Percentiles rank a stretch among this genome's conserved stretches.
Conservation (phyloP, 2,329 filamentous ascomycete genomes). For the Septoria linicola region DNA sequence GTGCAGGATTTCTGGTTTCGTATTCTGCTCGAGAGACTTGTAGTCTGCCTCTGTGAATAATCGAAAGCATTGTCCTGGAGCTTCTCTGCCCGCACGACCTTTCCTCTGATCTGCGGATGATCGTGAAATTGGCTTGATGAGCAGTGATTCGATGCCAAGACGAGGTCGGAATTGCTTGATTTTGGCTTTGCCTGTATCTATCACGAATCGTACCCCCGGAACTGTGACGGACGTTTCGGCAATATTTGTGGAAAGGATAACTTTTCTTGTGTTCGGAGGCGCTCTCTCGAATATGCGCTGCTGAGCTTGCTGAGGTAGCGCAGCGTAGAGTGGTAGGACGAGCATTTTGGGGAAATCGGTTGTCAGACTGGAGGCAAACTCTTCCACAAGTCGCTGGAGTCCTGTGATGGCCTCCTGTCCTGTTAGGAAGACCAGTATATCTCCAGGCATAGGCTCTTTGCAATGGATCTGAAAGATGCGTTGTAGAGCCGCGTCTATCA, state of each 20-base stretch:
- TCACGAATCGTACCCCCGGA: constrained; percentile 83
- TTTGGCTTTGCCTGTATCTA: constrained; percentile 93
- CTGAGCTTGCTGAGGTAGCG: constrained; percentile 81
- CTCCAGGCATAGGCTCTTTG: constrained; percentile 81
- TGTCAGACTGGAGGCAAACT: constrained; percentile 70
- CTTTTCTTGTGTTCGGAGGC: constrained; percentile 73
- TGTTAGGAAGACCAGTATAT: constrained; percentile 87
- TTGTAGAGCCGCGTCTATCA: constrained; percentile 77
- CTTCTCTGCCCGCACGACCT: constrained; percentile 90
- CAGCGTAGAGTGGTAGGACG: constrained; percentile 82
- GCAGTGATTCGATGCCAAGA: constrained; percentile 83
- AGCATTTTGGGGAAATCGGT: constrained; percentile 48
- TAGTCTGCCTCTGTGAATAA: constrained; percentile 83
- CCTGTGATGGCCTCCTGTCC: constrained; percentile 91
- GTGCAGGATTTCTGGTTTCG: constrained; percentile 83
- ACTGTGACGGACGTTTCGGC: constrained; percentile 98
- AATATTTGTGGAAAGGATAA: constrained; percentile 93
- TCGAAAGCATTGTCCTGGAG: constrained; percentile 82
- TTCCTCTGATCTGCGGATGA: constrained; percentile 90
- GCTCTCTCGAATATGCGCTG: constrained; percentile 80
- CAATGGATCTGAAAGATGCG: constrained; percentile 83
- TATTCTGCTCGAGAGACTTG: constrained; percentile 66
- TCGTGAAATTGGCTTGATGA: constrained; percentile 87
- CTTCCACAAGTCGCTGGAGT: constrained; percentile 75
- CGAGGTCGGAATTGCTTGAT: constrained; percentile 84